Conservation (phyloP, 106 monocot genomes). For the Dioscorea alata region DNA sequence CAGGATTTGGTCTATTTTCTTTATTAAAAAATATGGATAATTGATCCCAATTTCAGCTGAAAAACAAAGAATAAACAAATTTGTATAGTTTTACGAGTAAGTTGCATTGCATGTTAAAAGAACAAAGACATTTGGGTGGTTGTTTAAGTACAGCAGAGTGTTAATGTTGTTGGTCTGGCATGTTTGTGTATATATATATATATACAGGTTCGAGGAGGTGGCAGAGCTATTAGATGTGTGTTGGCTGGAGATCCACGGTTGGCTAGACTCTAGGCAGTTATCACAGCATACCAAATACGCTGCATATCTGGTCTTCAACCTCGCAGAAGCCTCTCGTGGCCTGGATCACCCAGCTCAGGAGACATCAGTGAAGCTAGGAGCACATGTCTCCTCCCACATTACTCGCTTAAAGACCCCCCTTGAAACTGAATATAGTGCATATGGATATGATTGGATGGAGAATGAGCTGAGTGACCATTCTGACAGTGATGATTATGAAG, state of each 20-base stretch:
- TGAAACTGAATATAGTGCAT: neutral
- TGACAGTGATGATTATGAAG: too few relatives aligned
- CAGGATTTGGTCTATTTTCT: too few relatives aligned
- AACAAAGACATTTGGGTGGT: too few relatives aligned
- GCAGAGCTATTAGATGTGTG: constrained; percentile 56
- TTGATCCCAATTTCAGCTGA: too few relatives aligned
- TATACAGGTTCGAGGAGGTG: constrained; percentile 60
- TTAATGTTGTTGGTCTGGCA: too few relatives aligned
- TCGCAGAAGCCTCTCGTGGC: constrained; percentile 9
- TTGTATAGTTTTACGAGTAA: too few relatives aligned
- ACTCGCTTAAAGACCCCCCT: constrained; percentile 7
- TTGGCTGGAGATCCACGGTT: constrained; percentile 67
- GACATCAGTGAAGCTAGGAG: constrained; percentile 20
- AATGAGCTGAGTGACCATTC: constrained; percentile 26
- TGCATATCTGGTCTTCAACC: constrained; percentile 52
- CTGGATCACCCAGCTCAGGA: constrained; percentile 28
- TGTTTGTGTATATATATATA: too few relatives aligned
- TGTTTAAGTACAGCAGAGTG: too few relatives aligned
- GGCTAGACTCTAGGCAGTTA: constrained; percentile 26
- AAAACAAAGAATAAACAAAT: too few relatives aligned
- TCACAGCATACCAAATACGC: constrained; percentile 46
- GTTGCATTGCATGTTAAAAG: too few relatives aligned
- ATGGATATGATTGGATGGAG: constrained; percentile 43
- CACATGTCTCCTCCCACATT: neutral
- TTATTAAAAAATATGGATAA: too few relatives aligned